Percentiles rank a stretch among this genome's conserved stretches.
These are phyloP conservation scores for Chaetomiaceae sp. DNA, from an alignment of 2,329 filamentous ascomycete genomes.

Conservation along the genomic window DNA sequence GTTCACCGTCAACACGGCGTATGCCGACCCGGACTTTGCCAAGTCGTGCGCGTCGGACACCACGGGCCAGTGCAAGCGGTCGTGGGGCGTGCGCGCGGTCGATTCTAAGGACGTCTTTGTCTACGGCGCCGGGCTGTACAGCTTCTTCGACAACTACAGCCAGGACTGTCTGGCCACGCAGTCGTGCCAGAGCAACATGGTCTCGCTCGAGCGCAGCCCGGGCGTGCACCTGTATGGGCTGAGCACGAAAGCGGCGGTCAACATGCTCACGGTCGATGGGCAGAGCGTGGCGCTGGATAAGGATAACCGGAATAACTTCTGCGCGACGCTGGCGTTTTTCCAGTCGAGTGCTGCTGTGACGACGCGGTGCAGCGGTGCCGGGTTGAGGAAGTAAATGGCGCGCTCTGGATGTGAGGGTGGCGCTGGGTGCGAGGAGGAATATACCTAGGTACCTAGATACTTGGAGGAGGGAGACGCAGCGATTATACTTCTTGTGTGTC, in stretches of 20 bases:
- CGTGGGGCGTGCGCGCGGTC: slow-evolving; percentile 68
- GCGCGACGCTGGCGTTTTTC: slow-evolving; percentile 54
- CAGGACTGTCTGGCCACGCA: slow-evolving; percentile 62
- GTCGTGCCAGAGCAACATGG: slow-evolving; percentile 72
- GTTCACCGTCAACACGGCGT: slow-evolving; percentile 53
- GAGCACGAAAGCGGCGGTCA: slow-evolving; percentile 67
- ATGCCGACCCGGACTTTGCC: slow-evolving; percentile 63
- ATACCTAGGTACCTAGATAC: too few species aligned
- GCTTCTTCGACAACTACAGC: slow-evolving; percentile 76
- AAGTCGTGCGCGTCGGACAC: slow-evolving; percentile 43
- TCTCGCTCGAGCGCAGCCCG: slow-evolving; percentile 60
- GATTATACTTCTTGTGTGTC: too few species aligned
- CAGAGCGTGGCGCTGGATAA: slow-evolving; percentile 45
- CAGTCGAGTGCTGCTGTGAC: slow-evolving; percentile 13
- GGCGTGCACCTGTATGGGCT: slow-evolving; percentile 62
- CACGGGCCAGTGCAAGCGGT: slow-evolving; percentile 53
- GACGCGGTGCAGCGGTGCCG: background rate
- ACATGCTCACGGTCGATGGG: slow-evolving; percentile 64
- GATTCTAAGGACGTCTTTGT: slow-evolving; percentile 62
- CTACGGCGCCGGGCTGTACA: slow-evolving; percentile 71
- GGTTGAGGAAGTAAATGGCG: background rate
- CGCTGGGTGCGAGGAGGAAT: too few species aligned
- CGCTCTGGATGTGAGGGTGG: too few species aligned
- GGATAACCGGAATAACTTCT: slow-evolving; percentile 62
- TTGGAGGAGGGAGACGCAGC: too few species aligned